Base-by-base conservation (phyloP, 2,329 filamentous ascomycete genomes). In the Fusarium continuum region DNA sequence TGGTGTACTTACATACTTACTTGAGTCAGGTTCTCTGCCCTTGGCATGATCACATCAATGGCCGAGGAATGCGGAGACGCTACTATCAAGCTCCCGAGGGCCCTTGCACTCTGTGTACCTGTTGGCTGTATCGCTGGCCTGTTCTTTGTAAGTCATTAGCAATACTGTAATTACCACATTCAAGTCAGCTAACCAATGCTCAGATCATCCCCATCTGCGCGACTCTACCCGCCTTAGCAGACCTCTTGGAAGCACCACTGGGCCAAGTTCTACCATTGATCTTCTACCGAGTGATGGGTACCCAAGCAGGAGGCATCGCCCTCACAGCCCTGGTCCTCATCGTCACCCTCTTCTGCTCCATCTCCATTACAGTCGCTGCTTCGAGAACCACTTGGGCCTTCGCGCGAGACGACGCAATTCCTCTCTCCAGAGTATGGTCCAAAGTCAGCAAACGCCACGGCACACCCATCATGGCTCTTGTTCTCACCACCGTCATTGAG, bases 381-480 rank as follows among this genome's bases (percentile, higher is more conserved):
- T 89, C 86, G 40, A 83, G 90, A 36, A 91, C 88, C 77, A 91
- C 88, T 1, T 92, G 90, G 72, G 89, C 90, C 4, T 92, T 92
- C 72, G 88, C 90, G 3, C 84, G 90, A 29, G 90, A 92, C 71
- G 88, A 88, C 13, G 90, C 89, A 4, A 90, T 92, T 44, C 90
- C 90, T 0, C 88, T 88, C 1, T 88, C 88, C 56, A 78, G 79
- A 10, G 73, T 90, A 13, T 92, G 89, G 89, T 82, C 82, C 40
- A 81, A 80, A 44, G 88, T 93, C 43, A 85, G 90, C 76, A 80
- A 81, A 60, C 80, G 78, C 4, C 83, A 91, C 43, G 87, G 88
- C 40, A 86, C 93, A 26, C 91, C 91, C 0, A 79, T 94, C 3
- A 87, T 82, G 80, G 89, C 88, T 2, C 80, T 93, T 5, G 77